Evolutionary conservation across 148 eudicot genomes (phyloP).

Genomic region (Fagopyrum esculentum): DNA sequence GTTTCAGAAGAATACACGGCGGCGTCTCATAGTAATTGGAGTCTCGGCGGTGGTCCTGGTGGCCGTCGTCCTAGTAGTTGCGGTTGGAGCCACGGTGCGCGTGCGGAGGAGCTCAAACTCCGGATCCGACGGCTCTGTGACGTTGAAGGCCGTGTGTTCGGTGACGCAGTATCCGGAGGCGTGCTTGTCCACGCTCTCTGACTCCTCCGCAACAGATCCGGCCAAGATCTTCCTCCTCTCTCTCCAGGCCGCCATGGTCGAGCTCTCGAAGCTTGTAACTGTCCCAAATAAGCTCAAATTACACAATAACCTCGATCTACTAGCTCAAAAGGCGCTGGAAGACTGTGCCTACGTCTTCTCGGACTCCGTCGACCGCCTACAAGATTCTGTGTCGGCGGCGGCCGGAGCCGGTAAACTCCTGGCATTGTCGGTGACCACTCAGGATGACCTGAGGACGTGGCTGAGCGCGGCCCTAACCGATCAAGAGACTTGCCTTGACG

Average conservation of each 20-base stretch:
- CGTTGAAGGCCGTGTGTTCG: slow-evolving; percentile 42
- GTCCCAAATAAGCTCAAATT: slow-evolving; percentile 19
- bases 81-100: slow-evolving; percentile 25
- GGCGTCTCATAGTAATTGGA: slow-evolving; percentile 32
- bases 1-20: slow-evolving; percentile 38
- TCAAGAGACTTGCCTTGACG: slow-evolving; percentile 61
- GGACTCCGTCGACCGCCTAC: slow-evolving; percentile 38
- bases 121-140: slow-evolving; percentile 12
- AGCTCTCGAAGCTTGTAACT: slow-evolving; percentile 21
- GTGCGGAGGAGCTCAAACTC: slow-evolving; percentile 13
- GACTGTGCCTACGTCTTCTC: slow-evolving; percentile 33
- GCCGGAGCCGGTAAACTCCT: slow-evolving; percentile 13
- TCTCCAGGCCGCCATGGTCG: slow-evolving; percentile 23
- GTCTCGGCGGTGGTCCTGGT: slow-evolving; percentile 36
- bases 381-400: slow-evolving; percentile 25
- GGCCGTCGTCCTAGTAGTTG: slow-evolving; percentile 31
- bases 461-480: slow-evolving; percentile 49
- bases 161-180: slow-evolving; percentile 46
- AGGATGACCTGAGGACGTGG: slow-evolving; percentile 41
- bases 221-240: slow-evolving; percentile 40
- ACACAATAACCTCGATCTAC: background rate
- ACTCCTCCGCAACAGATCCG: slow-evolving; percentile 36
- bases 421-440: slow-evolving; percentile 4
- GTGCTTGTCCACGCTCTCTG: slow-evolving; percentile 23
- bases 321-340: slow-evolving; percentile 21